Evolutionary conservation across 2,329 filamentous ascomycete genomes (phyloP), one percentile per base, ranked within the genome.

Genomic region (Myrmaecium sp.): DNA sequence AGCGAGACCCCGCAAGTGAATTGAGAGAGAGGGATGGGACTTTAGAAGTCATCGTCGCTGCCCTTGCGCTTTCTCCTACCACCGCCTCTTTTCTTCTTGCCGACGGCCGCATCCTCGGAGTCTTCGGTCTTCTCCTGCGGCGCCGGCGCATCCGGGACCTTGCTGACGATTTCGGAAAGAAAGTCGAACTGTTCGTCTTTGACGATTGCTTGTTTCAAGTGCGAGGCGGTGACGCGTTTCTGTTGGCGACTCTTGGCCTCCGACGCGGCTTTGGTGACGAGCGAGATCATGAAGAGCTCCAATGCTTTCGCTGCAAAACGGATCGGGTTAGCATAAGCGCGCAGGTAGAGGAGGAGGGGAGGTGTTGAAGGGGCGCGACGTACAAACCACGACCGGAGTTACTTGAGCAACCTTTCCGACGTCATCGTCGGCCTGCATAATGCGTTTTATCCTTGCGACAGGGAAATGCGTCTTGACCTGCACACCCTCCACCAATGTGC

Each of bases 401-500:
- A 95, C 89, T 54, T 98, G 89, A 4, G 89, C 84, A 6, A 98
- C 89, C 57, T 98, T 98, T 34, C 89, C 89, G 1, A 98, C 84
- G 49, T 98, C 89, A 47, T 98, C 89, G 46, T 98, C 89, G 7
- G 86, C 86, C 56, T 98, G 89, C 89, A 98, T 95, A 44, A 98
- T 95, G 27, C 89, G 74, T 64, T 98, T 98, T 60, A 98, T 98
- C 34, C 89, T 69, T 9, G 89, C 89, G 17, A 92, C 92, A 2
- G 89, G 89, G 44, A 98, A 98, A 44, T 94, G 94, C 17, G 86
- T 95, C 53, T 72, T 80, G 41, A 98, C 82, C 22, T 82, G 52
- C 56, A 93, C 56, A 51, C 68, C 50, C 56, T 71, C 53, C 27
- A 48, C 45, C 24, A 51, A 43, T 40, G 21, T 46, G 34, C 19